A percentile compares a stretch with the other conserved stretches of the same genome.
phyloP scores from a whole-genome alignment of 306 rosid genomes.

The Hippophae tibetana region DNA sequence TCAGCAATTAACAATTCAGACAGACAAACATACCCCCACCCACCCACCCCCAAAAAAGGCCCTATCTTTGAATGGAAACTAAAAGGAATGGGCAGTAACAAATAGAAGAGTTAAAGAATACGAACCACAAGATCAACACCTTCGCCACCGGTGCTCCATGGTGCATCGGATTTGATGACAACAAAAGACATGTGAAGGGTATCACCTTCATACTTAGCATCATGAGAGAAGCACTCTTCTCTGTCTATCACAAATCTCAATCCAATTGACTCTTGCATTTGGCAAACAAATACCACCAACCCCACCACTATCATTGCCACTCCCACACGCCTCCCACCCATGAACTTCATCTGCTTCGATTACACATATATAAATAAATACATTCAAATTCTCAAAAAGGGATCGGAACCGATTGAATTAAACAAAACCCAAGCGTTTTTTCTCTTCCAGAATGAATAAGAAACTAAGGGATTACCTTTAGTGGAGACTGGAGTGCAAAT shows the following conservation, averaged over 20 bases:
- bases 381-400: neutral
- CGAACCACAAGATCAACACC: slow-evolving; percentile 88
- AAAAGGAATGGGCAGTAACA: neutral
- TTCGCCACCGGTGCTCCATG: slow-evolving; percentile 53
- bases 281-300: slow-evolving; percentile 25
- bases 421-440: neutral
- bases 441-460: too few relatives aligned
- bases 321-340: slow-evolving; percentile 6
- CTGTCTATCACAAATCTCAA: slow-evolving; percentile 73
- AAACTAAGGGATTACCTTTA: too few relatives aligned
- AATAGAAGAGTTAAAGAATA: slow-evolving; percentile 4
- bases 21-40: too few relatives aligned
- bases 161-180: slow-evolving; percentile 70
- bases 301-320: slow-evolving; percentile 26
- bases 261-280: slow-evolving; percentile 37
- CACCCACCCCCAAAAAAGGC: too few relatives aligned
- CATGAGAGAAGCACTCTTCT: slow-evolving; percentile 81
- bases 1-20: too few relatives aligned
- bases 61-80: too few relatives aligned
- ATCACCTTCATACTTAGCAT: slow-evolving; percentile 71
- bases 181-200: slow-evolving; percentile 80
- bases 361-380: neutral
- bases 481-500: too few relatives aligned
- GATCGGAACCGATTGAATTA: neutral
- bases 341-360: slow-evolving; percentile 15